A percentile compares a stretch with the other conserved stretches of the same genome.
Conservation (phyloP, 768 basidiomycete species). For the Tricholoma furcatifolium region DNA sequence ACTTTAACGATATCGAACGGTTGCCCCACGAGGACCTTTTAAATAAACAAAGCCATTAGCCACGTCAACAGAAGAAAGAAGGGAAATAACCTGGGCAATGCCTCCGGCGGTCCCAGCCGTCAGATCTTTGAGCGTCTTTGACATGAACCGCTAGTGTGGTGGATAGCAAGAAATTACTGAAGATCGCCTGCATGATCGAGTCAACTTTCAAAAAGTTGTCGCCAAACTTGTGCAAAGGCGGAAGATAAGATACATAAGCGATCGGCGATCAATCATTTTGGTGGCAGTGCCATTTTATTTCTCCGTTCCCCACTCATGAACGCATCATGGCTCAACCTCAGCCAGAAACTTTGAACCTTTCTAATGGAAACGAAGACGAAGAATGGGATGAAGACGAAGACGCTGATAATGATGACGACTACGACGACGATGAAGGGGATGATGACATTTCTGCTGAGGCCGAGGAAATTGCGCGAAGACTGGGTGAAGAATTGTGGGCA, state of each 20-base stretch:
- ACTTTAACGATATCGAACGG: slow-evolving; percentile 99
- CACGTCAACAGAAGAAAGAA: slow-evolving; percentile 7
- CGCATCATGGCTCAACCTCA: slow-evolving; percentile 10
- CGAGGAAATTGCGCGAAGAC: slow-evolving; percentile 67
- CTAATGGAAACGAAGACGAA: slow-evolving; percentile 26
- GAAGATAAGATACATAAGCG: slow-evolving; percentile 28
- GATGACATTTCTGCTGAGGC: slow-evolving; percentile 68
- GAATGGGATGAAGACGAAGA: slow-evolving; percentile 43
- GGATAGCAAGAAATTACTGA: slow-evolving; percentile 6
- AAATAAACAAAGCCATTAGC: slow-evolving; percentile 15
- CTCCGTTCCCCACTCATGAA: background rate
- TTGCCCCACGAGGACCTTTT: slow-evolving; percentile 83
- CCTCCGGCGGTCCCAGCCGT: slow-evolving; percentile 91
- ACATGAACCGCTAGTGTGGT: slow-evolving; percentile 29
- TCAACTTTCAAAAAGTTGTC: slow-evolving; percentile 11
- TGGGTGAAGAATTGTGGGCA: slow-evolving; percentile 79
- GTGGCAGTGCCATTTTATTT: slow-evolving; percentile 14
- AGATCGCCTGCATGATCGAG: slow-evolving; percentile 9
- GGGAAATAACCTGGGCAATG: slow-evolving; percentile 69
- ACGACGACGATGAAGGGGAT: slow-evolving; percentile 58
- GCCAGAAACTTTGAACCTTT: slow-evolving; percentile 3
- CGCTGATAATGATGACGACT: slow-evolving; percentile 23
- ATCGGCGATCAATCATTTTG: slow-evolving; percentile 5
- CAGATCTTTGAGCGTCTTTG: slow-evolving; percentile 81
- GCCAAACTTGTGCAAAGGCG: slow-evolving; percentile 31